phyloP scores from a whole-genome alignment of 768 basidiomycete species.

The Melanogaster broomeanus region DNA sequence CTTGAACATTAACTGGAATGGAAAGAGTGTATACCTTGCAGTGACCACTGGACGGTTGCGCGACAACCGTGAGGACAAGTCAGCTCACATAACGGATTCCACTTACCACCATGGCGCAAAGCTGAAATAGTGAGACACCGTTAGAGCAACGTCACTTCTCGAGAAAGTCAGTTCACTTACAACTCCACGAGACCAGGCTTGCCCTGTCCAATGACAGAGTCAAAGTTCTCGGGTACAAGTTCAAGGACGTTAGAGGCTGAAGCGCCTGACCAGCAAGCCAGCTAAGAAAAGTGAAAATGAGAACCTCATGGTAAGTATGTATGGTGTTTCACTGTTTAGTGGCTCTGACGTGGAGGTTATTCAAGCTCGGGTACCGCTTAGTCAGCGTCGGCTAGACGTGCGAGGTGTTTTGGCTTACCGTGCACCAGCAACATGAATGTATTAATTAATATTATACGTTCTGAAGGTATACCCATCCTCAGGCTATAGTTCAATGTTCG shows the following conservation, averaged over 20 bases:
- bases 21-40: constrained; percentile 65
- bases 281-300: constrained; percentile 55
- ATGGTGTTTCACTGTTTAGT: too few relatives aligned
- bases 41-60: constrained; percentile 58
- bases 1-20: neutral
- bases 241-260: constrained; percentile 85
- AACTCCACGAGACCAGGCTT: constrained; percentile 90
- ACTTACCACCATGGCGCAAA: constrained; percentile 89
- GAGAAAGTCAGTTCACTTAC: constrained; percentile 47
- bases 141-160: neutral
- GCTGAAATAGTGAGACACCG: constrained; percentile 37
- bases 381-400: too few relatives aligned
- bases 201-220: constrained; percentile 71
- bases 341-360: constrained; percentile 32
- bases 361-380: neutral
- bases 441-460: too few relatives aligned
- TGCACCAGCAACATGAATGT: too few relatives aligned
- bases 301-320: constrained; percentile 67
- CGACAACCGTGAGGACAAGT: constrained; percentile 1
- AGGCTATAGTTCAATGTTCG: too few relatives aligned
- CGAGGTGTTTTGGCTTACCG: too few relatives aligned
- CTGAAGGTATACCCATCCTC: too few relatives aligned
- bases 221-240: constrained; percentile 74
- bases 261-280: constrained; percentile 54
- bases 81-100: neutral